These are phyloP conservation scores for Puccinia hordei DNA, from an alignment of 1,284 basidiomycete genomes.

Conservation along the genomic window DNA sequence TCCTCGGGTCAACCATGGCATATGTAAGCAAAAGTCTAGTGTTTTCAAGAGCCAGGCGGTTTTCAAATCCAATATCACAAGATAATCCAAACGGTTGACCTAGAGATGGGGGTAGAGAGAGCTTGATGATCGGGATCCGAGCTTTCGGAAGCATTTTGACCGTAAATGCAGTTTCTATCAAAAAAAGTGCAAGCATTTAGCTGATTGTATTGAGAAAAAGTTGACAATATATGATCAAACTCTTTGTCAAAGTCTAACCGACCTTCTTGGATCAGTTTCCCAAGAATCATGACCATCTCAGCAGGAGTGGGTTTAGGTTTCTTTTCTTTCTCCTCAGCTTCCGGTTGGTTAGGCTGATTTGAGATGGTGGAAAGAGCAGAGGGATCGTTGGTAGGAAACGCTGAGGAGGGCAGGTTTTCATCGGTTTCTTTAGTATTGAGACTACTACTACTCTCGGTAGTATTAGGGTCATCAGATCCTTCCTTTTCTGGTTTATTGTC, in stretches of 20 bases:
- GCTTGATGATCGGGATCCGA: slow-evolving; percentile 96
- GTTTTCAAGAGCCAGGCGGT: slow-evolving; percentile 92
- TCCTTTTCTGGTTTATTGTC: slow-evolving; percentile 63
- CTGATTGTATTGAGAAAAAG: not conserved
- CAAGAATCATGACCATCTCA: slow-evolving; percentile 90
- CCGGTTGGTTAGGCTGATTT: slow-evolving; percentile 41
- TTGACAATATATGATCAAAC: too few relatives aligned
- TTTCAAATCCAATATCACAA: slow-evolving; percentile 98
- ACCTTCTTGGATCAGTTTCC: slow-evolving; percentile 89
- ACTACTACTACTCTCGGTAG: slow-evolving; percentile 1
- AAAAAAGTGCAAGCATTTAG: slow-evolving; percentile 2
- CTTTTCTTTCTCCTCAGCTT: slow-evolving; percentile 22
- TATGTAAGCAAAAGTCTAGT: slow-evolving; percentile 94
- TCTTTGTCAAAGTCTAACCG: slow-evolving; percentile 56
- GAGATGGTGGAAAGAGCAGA: not conserved
- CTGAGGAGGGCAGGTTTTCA: not conserved
- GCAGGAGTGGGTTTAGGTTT: slow-evolving; percentile 70
- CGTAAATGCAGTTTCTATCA: slow-evolving; percentile 87
- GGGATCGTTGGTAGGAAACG: not conserved
- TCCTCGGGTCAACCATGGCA: slow-evolving; percentile 92
- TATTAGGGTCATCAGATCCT: slow-evolving; percentile 8
- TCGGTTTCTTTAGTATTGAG: not conserved
- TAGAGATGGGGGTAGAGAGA: slow-evolving; percentile 84
- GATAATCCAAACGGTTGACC: slow-evolving; percentile 80
- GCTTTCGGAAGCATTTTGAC: slow-evolving; percentile 96